Evolutionary conservation across 1,284 basidiomycete species (phyloP), one percentile per base, ranked within the genome.

Genomic region (Leucoagaricus sp.): DNA sequence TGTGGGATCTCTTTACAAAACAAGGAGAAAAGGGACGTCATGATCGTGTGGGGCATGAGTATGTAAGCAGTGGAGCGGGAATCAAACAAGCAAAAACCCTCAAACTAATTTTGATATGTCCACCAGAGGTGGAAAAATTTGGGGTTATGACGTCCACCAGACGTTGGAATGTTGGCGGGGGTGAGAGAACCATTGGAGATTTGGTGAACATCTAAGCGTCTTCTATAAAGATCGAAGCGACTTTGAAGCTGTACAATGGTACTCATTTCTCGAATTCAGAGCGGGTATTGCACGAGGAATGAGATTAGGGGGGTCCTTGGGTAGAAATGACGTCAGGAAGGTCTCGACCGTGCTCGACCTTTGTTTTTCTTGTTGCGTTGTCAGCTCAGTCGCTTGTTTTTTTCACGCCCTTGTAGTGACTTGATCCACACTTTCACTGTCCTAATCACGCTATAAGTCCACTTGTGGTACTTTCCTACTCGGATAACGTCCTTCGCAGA

Each of bases 261-360:
- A 33, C 19, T 21, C 17, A 21, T 21, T 19, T 7, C 23, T n/a
- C 17, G 17, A 23, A 25, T 19, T 5, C 17, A 17, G 5, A 19
- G 19, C 23, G 41, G 17, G 17, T 9, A n/a, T 9, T 21, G 6
- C 13, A 13, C 17, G 9, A 46, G 5, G 21, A 15, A 15, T 12
- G 44, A 46, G 15, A 6, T n/a, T 5, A 25, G 41, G 41, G 41
- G 31, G 47, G n/a, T 34, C 31, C 15, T n/a, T 38, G 31, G 46
- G 40, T 21, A 9, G 4, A 19, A 23, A 46, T 53, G 51, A 53
- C 51, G 51, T 53, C 51, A 53, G 51, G 42, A 26, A 5, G 51
- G 51, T 46, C 51, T 45, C 29, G 51, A 46, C 51, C 42, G 19
- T 28, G 19, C 23, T 31, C 15, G 9, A 10, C 19, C 33, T 19